Percentiles rank a stretch among this genome's conserved stretches.
These are phyloP conservation scores for Fusarium sp. DNA, from an alignment of 2,329 filamentous ascomycete genomes.

Conservation along the genomic window DNA sequence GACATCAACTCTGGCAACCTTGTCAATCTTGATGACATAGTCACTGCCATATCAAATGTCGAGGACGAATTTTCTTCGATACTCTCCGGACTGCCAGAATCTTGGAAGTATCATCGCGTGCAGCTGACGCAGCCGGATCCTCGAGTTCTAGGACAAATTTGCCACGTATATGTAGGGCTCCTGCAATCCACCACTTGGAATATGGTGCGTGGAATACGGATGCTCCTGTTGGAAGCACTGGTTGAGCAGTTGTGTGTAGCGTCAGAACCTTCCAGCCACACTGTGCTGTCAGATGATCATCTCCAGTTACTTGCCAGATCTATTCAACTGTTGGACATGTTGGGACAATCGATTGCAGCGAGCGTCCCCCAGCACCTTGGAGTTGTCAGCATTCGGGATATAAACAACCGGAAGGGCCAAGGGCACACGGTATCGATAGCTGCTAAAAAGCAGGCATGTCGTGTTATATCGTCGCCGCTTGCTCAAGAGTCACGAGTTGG, in stretches of 20 bases:
- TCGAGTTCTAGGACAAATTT: constrained; percentile 55
- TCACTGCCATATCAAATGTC: constrained; percentile 52
- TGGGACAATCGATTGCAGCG: constrained; percentile 57
- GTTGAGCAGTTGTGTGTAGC: constrained; percentile 53
- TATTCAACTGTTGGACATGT: constrained; percentile 52
- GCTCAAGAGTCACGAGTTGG: constrained; percentile 38
- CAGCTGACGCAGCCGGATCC: constrained; percentile 53
- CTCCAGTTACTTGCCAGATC: constrained; percentile 52
- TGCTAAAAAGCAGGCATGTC: constrained; percentile 44
- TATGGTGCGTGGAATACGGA: constrained; percentile 57
- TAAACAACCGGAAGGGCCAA: constrained; percentile 38
- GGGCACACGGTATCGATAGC: constrained; percentile 42
- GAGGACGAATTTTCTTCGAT: constrained; percentile 57
- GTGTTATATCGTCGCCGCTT: constrained; percentile 45
- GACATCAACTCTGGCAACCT: constrained; percentile 56
- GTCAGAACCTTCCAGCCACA: constrained; percentile 27
- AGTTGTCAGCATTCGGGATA: constrained; percentile 56
- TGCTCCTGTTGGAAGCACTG: constrained; percentile 61
- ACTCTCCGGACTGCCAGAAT: constrained; percentile 51
- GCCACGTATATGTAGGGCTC: constrained; percentile 60
- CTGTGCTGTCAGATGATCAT: constrained; percentile 45
- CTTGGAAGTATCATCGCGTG: constrained; percentile 57
- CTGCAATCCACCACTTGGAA: constrained; percentile 61
- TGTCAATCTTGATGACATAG: constrained; percentile 49
- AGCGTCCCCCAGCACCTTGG: constrained; percentile 63